Conservation (phyloP, 2,329 filamentous ascomycete species). For the Daldinia sp. region DNA sequence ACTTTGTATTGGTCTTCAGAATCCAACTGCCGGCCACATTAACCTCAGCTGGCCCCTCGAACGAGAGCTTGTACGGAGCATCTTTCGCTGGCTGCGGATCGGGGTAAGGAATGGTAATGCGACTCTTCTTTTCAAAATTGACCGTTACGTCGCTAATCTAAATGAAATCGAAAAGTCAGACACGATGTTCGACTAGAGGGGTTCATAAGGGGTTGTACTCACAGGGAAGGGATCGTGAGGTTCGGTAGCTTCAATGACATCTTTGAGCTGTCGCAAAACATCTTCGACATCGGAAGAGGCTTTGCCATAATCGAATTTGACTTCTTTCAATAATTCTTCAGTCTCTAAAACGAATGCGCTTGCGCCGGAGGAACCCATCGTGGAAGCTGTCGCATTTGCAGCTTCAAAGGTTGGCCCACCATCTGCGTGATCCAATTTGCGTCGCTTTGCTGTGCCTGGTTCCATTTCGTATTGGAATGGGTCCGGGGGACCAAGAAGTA, state of each 20-base stretch:
- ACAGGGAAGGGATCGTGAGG: constrained; percentile 56
- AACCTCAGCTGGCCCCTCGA: constrained; percentile 78
- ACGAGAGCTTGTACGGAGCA: constrained; percentile 84
- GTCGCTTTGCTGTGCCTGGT: constrained; percentile 59
- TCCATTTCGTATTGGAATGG: constrained; percentile 55
- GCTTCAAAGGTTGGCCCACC: constrained; percentile 56
- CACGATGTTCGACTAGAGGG: not conserved
- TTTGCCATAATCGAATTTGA: constrained; percentile 64
- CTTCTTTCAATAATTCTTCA: constrained; percentile 69
- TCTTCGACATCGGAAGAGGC: constrained; percentile 62
- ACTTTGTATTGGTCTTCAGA: constrained; percentile 77
- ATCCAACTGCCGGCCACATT: constrained; percentile 93
- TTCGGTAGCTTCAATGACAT: constrained; percentile 60
- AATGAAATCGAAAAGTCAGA: constrained; percentile 21
- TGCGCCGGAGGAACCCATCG: constrained; percentile 55
- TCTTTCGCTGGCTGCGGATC: constrained; percentile 81
- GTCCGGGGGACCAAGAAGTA: constrained; percentile 1
- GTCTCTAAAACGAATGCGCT: constrained; percentile 71
- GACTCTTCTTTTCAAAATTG: constrained; percentile 74
- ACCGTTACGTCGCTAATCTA: constrained; percentile 77
- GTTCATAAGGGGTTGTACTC: constrained; percentile 46
- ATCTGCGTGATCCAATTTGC: constrained; percentile 60
- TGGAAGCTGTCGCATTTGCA: constrained; percentile 55
- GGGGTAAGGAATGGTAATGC: constrained; percentile 84
- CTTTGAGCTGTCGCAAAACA: constrained; percentile 65